A percentile compares a stretch with the other conserved stretches of the same genome.
phyloP scores from a whole-genome alignment of 2,329 filamentous ascomycete species.

The Rhynchosporium graminicola region DNA sequence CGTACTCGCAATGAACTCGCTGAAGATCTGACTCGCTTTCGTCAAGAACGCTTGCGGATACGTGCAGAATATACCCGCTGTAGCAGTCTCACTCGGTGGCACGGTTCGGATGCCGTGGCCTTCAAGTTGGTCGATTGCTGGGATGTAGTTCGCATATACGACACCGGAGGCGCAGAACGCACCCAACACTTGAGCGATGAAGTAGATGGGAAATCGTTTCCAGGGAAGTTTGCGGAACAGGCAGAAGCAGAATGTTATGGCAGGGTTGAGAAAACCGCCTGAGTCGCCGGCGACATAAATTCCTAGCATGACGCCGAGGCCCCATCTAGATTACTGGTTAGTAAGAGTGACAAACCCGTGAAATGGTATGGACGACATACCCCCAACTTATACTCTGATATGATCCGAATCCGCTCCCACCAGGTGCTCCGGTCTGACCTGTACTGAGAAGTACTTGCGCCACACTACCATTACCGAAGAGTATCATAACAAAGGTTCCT shows the following conservation, averaged over 20 bases:
- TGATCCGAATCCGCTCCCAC: conserved; percentile 32
- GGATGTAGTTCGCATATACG: conserved; percentile 64
- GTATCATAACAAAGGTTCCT: conserved; percentile 65
- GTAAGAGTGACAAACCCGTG: not conserved
- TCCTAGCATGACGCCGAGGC: conserved; percentile 68
- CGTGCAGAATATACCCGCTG: conserved; percentile 72
- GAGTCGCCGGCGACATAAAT: conserved; percentile 67
- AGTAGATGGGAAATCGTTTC: conserved; percentile 69
- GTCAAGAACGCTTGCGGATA: conserved; percentile 69
- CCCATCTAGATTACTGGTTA: conserved; percentile 35
- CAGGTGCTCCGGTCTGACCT: conserved; percentile 28
- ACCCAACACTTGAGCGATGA: conserved; percentile 65
- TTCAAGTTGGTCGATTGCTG: conserved; percentile 65
- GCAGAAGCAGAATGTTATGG: conserved; percentile 70
- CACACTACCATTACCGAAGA: conserved; percentile 72
- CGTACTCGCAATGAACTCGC: conserved; percentile 67
- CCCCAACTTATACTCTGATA: conserved; percentile 38
- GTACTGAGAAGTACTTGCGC: conserved; percentile 65
- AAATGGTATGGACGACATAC: conserved; percentile 18
- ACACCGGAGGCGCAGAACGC: conserved; percentile 63
- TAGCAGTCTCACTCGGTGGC: conserved; percentile 56
- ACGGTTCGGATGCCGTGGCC: conserved; percentile 65
- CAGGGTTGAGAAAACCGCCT: conserved; percentile 69
- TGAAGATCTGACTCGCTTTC: conserved; percentile 68
- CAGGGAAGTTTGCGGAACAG: conserved; percentile 68